Evolutionary conservation across 345 rosid genomes (phyloP).

Genomic region (Corymbia maculata): DNA sequence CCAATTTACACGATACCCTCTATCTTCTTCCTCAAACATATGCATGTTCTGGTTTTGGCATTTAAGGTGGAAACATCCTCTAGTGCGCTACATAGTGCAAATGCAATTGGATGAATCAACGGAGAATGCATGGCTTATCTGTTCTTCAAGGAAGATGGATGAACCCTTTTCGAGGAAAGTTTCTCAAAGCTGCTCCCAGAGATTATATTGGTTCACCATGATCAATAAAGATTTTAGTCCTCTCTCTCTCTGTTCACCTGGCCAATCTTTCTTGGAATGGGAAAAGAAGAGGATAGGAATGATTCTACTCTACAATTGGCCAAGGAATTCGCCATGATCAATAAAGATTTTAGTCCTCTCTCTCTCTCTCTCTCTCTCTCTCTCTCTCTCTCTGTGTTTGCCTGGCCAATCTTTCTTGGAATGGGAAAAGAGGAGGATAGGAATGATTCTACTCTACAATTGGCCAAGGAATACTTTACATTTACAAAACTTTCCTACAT

Average conservation of each 20-base stretch:
- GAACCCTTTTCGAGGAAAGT: background rate
- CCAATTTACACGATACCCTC: background rate
- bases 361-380: background rate
- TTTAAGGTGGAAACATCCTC: background rate
- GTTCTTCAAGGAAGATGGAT: background rate
- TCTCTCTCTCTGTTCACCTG: background rate
- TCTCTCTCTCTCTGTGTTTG: background rate
- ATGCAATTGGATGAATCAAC: background rate
- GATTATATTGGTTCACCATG: background rate
- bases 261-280: too few relatives aligned
- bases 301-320: too few relatives aligned
- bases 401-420: background rate
- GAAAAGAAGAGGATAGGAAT: too few relatives aligned
- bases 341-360: background rate
- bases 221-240: background rate
- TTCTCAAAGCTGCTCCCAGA: background rate
- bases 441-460: background rate
- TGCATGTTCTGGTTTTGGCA: background rate
- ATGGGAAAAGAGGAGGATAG: background rate
- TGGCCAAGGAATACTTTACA: constrained; percentile 10
- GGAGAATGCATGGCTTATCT: background rate
- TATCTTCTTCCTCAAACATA: background rate
- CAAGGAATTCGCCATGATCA: too few relatives aligned
- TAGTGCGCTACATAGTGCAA: background rate
- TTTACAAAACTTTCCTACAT: constrained; percentile 54